Evolutionary conservation across 345 rosid species (phyloP), one percentile per base, ranked within the genome.

Genomic region (Brassica nigra): DNA sequence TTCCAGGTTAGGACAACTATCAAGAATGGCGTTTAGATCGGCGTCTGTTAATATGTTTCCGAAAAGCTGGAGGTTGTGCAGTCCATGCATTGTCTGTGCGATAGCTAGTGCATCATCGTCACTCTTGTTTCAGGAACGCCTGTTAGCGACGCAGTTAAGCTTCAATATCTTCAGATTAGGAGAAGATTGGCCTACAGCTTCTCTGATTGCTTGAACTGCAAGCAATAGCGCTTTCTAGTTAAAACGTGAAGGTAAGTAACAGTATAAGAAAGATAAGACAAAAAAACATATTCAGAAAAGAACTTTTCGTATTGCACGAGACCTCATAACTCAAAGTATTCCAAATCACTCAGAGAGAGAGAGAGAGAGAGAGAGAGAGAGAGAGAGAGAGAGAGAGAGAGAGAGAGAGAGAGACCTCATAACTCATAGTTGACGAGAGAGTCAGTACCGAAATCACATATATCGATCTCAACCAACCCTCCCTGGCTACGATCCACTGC

Each of bases 401-500:
- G 30, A 20, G 62, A 57, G 36, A 29, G 20, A 64, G 39, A 54
- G 2, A 9, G 30, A 23, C 27, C 27, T 23, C 27, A 23, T 23
- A 23, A 23, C 27, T 23, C 27, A 23, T 23, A 76, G 0, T 12
- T 0, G 65, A 91, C 89, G 77, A 90, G 89, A 1, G 29, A 66
- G 66, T 88, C 89, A 23, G 72, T 74, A 18, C 85, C 85, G 34
- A 85, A 85, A 20, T 59, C 0, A 73, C 80, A 88, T 55, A 93
- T 42, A n/a, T 54, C 83, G 76, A 93, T 81, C 14, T 78, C 77
- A 5, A 79, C 33, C 85, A 88, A 74, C 3, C 71, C 82, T 11
- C 94, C 93, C 2, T 31, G 49, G 83, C 94, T 88, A 9, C 86
- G 87, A 73, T 91, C 90, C 28, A 91, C 77, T 4, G 94, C 98